phyloP scores from a whole-genome alignment of 805 yeast genomes.

The Kodamaea lidongshanica region DNA sequence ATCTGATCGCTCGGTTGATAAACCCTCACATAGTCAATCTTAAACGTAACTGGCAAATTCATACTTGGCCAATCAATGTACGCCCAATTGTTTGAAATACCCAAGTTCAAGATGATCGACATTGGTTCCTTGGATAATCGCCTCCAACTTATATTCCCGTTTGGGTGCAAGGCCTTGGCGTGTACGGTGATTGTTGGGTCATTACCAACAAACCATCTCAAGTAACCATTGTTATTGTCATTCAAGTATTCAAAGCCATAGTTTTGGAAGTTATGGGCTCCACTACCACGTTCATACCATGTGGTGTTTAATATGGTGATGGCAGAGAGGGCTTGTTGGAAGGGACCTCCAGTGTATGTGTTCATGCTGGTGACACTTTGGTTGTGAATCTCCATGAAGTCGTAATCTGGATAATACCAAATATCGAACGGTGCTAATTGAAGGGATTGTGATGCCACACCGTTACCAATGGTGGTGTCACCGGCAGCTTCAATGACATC shows the following conservation, averaged over 20 bases:
- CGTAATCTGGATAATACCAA: conserved; percentile 90
- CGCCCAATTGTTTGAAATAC: conserved; percentile 88
- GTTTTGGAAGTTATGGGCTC: conserved; percentile 51
- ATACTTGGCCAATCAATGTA: conserved; percentile 85
- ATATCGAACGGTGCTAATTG: conserved; percentile 93
- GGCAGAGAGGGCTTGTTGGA: conserved; percentile 90
- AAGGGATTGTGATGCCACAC: conserved; percentile 84
- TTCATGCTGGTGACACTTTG: conserved; percentile 70
- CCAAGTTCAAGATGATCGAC: conserved; percentile 83
- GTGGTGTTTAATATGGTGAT: conserved; percentile 68
- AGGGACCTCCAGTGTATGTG: conserved; percentile 87
- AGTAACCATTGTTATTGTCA: conserved; percentile 64
- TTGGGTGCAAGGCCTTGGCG: conserved; percentile 74
- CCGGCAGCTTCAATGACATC: conserved; percentile 86
- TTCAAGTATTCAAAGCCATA: conserved; percentile 76
- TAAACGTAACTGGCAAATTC: conserved; percentile 70
- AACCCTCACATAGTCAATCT: conserved; percentile 79
- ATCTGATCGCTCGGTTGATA: conserved; percentile 71
- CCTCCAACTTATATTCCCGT: conserved; percentile 87
- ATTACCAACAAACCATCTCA: conserved; percentile 83
- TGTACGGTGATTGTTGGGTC: conserved; percentile 68
- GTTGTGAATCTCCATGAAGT: conserved; percentile 70
- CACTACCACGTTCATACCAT: conserved; percentile 74
- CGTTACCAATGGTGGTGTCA: conserved; percentile 44
- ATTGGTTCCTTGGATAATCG: conserved; percentile 84